phyloP scores from a whole-genome alignment of 2,329 filamentous ascomycete genomes.

The Periconia sp. region DNA sequence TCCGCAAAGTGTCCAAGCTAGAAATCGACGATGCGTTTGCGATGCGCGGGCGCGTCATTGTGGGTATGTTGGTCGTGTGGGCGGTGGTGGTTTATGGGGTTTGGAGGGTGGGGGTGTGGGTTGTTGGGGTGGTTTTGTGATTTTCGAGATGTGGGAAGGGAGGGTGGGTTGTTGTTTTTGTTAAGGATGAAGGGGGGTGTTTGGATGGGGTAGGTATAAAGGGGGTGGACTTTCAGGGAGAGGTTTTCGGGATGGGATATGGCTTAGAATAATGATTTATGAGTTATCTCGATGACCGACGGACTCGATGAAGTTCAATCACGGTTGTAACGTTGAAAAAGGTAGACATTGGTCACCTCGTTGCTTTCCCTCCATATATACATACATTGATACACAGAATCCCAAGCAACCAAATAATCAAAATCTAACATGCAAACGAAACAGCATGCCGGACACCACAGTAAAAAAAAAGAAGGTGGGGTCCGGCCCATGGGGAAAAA shows the following conservation, averaged over 20 bases:
- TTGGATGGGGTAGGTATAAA: no score
- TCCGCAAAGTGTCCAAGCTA: constrained; percentile 61
- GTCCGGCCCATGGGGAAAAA: constrained; percentile 1
- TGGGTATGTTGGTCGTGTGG: constrained; percentile 47
- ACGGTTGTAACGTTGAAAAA: no score
- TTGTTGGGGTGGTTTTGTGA: constrained; percentile 4
- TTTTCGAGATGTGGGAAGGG: no score
- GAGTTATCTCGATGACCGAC: no score
- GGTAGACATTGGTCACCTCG: no score
- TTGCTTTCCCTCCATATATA: background rate
- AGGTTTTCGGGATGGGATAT: no score
- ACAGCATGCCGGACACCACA: background rate
- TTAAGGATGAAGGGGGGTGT: no score
- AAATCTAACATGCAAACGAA: background rate
- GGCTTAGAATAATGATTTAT: no score
- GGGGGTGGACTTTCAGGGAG: no score
- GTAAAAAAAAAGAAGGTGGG: background rate
- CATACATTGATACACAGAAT: no score
- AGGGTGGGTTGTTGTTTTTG: no score
- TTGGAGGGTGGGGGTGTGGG: constrained; percentile 23
- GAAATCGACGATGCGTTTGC: constrained; percentile 66
- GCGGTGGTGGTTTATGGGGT: constrained; percentile 14
- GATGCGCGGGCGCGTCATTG: constrained; percentile 58
- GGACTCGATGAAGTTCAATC: no score
- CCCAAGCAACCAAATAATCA: constrained; percentile 1